These are phyloP conservation scores for Pseudonitzschia delicatissima DNA, from an alignment of 108 stramenopile genomes.

Conservation along the genomic window DNA sequence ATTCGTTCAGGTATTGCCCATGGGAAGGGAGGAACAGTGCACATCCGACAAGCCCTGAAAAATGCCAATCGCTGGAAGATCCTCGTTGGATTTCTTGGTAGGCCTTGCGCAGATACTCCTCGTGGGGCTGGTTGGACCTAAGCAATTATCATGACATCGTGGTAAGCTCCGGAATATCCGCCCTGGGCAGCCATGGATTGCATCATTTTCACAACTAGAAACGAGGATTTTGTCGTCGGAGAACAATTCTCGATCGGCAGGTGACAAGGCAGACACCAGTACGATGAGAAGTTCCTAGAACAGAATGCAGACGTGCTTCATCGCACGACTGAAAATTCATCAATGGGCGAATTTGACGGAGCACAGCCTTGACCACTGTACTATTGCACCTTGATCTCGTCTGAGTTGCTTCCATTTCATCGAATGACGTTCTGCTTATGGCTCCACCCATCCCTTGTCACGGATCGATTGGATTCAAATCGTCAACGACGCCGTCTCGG, in stretches of 20 bases:
- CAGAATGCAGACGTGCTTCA: too few species aligned
- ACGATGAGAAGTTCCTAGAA: too few species aligned
- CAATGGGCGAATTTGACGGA: too few species aligned
- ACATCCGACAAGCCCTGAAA: not conserved
- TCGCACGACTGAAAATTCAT: too few species aligned
- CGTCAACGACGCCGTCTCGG: not conserved
- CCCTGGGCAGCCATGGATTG: not conserved
- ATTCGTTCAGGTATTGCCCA: not conserved
- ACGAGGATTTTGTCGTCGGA: not conserved
- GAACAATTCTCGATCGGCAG: not conserved
- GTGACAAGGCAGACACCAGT: too few species aligned
- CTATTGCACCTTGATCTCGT: too few species aligned
- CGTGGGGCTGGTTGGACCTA: not conserved
- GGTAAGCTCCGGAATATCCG: not conserved
- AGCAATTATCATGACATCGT: not conserved
- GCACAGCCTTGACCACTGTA: too few species aligned
- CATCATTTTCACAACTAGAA: not conserved
- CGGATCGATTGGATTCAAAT: not conserved
- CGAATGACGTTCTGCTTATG: not conserved
- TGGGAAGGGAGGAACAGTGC: conserved; percentile 1
- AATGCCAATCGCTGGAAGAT: not conserved
- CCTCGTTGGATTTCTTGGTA: not conserved
- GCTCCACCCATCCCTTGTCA: not conserved
- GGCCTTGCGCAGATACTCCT: not conserved
- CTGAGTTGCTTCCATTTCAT: not conserved